Evolutionary conservation across 2,329 filamentous ascomycete genomes (phyloP), one percentile per base, ranked within the genome.

Genomic region (Capronia americana): DNA sequence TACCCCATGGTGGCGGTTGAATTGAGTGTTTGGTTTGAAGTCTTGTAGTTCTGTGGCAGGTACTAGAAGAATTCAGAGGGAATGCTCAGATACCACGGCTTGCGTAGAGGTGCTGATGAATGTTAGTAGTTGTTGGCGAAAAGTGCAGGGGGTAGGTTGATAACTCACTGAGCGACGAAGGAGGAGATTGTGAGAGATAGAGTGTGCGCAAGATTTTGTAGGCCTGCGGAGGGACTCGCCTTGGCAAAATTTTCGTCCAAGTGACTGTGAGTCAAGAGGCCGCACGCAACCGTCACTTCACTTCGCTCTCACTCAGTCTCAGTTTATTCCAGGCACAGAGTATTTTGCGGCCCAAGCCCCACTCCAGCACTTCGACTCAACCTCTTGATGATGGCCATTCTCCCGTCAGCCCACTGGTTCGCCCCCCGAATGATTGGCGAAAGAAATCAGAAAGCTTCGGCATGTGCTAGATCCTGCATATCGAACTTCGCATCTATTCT

Each of bases 1-100:
- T 82, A 88, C 86, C 86, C 86, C 86, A 88, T 88, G 80, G 70
- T 87, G 82, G 79, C 78, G 82, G 83, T 80, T 79, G 55, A 41
- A 51, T 48, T 34, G 51, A 66, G 60, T 64, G 54, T 60, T 55
- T 64, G 65, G 59, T 66, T 72, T 74, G 77, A 80, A 78, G 73
- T 77, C 76, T 79, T 79, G 79, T 79, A 81, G 78, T 78, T 81
- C 78, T 80, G 80, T 78, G 78, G 72, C 80, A 81, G 78, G 78
- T 75, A 79, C 78, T 79, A 79, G 78, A 79, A 80, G 77, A 77
- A 71, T 74, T 77, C 77, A 74, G 74, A 68, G 71, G 24, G 66
- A 74, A 78, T 81, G 80, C 80, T 81, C 80, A 83, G 81, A 78
- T 78, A 81, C 80, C 80, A 83, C 81, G 80, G 81, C 81, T 76